These are phyloP conservation scores for Podila horticola DNA, from an alignment of 192 early-diverging fungal species.

Conservation along the genomic window DNA sequence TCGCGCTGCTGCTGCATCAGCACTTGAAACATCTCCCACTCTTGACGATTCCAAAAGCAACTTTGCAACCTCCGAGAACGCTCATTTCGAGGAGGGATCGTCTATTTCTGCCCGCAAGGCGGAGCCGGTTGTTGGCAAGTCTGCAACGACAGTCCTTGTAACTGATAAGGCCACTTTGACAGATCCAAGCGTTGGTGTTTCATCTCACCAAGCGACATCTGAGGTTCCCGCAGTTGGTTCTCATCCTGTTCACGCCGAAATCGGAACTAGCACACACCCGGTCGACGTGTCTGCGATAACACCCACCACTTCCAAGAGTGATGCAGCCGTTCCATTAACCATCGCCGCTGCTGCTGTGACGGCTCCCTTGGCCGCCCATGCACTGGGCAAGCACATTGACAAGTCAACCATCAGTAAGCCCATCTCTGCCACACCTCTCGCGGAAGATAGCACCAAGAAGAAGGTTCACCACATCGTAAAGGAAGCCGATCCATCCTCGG, in stretches of 20 bases:
- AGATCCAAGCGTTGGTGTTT: neutral
- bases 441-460: neutral
- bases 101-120: slow-evolving; percentile 17
- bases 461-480: neutral
- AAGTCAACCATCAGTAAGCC: neutral
- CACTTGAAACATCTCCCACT: neutral
- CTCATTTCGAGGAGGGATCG: neutral
- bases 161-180: slow-evolving; percentile 19
- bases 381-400: neutral
- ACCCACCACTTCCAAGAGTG: neutral
- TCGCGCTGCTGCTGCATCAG: neutral
- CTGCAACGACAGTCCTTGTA: slow-evolving; percentile 1
- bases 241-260: neutral
- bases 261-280: neutral
- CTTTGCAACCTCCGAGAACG: too few species aligned
- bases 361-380: neutral
- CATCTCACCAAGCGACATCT: neutral
- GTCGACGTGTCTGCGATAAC: neutral
- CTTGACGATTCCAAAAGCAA: neutral
- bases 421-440: neutral
- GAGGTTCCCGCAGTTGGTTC: neutral
- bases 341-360: neutral
- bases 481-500: neutral
- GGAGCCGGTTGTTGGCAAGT: neutral
- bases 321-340: neutral